Evolutionary conservation across 768 basidiomycete genomes (phyloP), one percentile per base, ranked within the genome.

Genomic region (Termitomyces heimii): DNA sequence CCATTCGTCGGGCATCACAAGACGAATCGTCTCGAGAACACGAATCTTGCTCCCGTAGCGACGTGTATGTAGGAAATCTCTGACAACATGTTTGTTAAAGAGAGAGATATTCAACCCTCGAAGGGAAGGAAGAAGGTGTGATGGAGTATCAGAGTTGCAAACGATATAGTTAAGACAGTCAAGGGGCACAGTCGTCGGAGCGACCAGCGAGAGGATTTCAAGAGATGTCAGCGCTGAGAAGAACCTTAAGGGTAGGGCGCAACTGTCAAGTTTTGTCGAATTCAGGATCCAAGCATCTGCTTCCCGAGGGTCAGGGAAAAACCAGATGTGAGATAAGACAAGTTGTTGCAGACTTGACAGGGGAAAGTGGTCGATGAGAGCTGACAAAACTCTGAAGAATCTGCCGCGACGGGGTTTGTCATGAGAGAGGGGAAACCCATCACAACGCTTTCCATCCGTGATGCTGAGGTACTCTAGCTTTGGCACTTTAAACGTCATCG

Each of bases 71-170:
- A 60, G n/a, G 34, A 60, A 57, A 13, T 39, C 52, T 31, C 53
- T 45, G 24, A 57, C 24, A 14, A 54, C 34, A 24, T 53, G 60
- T n/a, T 58, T 57, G 42, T 56, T 57, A 48, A 54, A 60, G 20
- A 31, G 9, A 26, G 16, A 12, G 10, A 61, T 18, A 3, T 44
- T 26, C 6, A 57, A 40, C 29, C 22, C 26, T 8, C 18, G 50
- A 40, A 58, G 54, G 37, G 29, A 26, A 10, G 28, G 47, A 13
- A 61, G 18, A 50, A 53, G 56, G 5, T 31, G 31, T 29, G 12
- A 16, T 2, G 26, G 53, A 20, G 24, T 26, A 10, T 42, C 35
- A 7, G 37, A 52, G 14, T 18, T 14, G 31, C 22, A n/a, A 6
- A 53, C 43, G 34, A 51, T 9, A 29, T 58, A 58, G n/a, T 61